Conservation (phyloP, 257 asterid genomes). For the Verbascum thapsus region DNA sequence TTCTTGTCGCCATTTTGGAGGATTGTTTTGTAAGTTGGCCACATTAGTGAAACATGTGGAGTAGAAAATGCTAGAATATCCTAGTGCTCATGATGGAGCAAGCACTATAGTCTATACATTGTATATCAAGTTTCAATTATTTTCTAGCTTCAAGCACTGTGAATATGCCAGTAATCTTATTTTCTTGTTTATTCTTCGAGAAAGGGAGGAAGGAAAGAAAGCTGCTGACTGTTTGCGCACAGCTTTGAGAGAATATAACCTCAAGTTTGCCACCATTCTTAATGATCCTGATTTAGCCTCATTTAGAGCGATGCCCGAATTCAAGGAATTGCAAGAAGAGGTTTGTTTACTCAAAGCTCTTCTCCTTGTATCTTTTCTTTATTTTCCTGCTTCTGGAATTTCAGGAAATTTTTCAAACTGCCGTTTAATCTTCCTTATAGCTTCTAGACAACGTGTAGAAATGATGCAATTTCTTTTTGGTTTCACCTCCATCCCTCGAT, state of each 20-base stretch:
- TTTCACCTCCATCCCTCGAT: not conserved
- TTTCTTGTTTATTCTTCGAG: constrained; percentile 43
- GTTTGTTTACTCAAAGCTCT: constrained; percentile 43
- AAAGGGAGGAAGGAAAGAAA: constrained; percentile 87
- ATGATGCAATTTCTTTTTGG: constrained; percentile 7
- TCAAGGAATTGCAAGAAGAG: constrained; percentile 95
- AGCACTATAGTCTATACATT: not conserved
- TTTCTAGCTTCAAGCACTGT: constrained; percentile 11
- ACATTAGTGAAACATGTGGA: no score
- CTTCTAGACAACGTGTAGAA: not conserved
- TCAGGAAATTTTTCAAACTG: constrained; percentile 6
- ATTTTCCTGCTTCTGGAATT: constrained; percentile 12
- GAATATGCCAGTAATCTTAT: constrained; percentile 33
- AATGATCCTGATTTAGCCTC: constrained; percentile 99
- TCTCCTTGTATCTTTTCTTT: not conserved
- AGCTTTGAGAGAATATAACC: constrained; percentile 83
- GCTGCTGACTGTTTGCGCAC: constrained; percentile 88
- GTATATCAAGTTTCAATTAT: constrained; percentile 24
- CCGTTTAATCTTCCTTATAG: not conserved
- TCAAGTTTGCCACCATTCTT: constrained; percentile 86
- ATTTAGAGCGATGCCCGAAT: constrained; percentile 88
- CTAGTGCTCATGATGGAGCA: not conserved
- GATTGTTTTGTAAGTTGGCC: not conserved
- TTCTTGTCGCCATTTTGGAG: constrained; percentile 9
- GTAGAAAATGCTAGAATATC: not conserved